Evolutionary conservation across 2,329 filamentous ascomycete genomes (phyloP).

Genomic region (Fusarium haematococcum): DNA sequence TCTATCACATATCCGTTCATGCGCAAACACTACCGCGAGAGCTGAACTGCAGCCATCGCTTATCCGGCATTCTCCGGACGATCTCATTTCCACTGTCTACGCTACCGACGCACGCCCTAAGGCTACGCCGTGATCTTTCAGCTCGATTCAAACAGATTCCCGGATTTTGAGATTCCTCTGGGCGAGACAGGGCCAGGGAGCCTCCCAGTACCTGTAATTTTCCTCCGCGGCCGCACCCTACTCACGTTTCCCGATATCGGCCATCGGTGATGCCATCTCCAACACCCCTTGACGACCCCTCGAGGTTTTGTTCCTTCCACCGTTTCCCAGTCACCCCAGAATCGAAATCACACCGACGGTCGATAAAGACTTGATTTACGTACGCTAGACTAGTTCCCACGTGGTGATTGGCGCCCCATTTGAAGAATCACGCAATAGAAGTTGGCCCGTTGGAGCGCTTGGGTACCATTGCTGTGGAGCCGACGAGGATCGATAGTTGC

Average conservation of each 20-base stretch:
- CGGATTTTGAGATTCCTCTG: not conserved
- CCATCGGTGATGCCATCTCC: not conserved
- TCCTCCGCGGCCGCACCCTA: not conserved
- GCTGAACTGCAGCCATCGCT: not conserved
- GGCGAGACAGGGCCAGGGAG: not conserved
- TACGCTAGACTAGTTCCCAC: not conserved
- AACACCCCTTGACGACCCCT: not conserved
- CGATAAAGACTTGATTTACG: not conserved
- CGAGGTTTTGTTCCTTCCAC: not conserved
- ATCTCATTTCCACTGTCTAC: not conserved
- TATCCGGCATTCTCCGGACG: not conserved
- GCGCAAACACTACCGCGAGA: not conserved
- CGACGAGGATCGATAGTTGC: not conserved
- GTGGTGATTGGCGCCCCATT: not conserved
- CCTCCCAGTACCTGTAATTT: not conserved
- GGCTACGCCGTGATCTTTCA: not conserved
- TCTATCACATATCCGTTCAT: not conserved
- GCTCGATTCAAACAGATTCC: not conserved
- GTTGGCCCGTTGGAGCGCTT: not conserved
- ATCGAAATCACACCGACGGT: not conserved
- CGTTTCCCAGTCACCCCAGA: not conserved
- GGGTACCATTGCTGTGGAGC: conserved; percentile 1
- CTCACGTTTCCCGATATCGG: not conserved
- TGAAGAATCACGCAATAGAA: not conserved
- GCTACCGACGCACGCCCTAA: not conserved